phyloP scores from a whole-genome alignment of 2,329 filamentous ascomycete genomes.

The Monosporascus sp. region DNA sequence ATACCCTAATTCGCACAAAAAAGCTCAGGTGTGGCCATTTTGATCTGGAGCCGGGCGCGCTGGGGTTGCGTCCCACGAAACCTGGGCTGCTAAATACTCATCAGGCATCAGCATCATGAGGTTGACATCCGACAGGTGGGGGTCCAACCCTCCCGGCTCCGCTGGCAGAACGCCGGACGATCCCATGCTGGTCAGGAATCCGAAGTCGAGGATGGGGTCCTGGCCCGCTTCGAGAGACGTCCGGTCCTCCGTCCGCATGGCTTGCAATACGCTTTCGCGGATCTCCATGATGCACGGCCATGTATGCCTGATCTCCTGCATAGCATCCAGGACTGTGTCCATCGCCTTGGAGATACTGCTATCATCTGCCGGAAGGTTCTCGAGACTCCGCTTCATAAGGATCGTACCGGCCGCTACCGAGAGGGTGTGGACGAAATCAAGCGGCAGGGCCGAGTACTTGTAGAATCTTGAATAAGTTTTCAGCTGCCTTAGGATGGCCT shows the following conservation, averaged over 20 bases:
- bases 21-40: neutral
- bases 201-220: constrained; percentile 19
- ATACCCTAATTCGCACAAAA: no score
- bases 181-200: constrained; percentile 13
- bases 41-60: neutral
- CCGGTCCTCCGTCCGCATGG: constrained; percentile 8
- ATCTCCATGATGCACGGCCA: constrained; percentile 43
- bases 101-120: constrained; percentile 2
- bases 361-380: constrained; percentile 35
- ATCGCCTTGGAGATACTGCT: constrained; percentile 44
- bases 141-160: neutral
- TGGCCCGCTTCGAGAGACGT: constrained; percentile 7
- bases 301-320: constrained; percentile 46
- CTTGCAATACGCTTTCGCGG: constrained; percentile 25
- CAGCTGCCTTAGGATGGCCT: constrained; percentile 39
- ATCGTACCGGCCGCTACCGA: constrained; percentile 42
- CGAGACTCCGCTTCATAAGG: constrained; percentile 41
- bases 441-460: constrained; percentile 36
- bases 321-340: constrained; percentile 42
- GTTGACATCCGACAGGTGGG: constrained; percentile 5
- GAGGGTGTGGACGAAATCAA: constrained; percentile 45
- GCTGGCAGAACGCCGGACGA: neutral
- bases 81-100: constrained; percentile 1
- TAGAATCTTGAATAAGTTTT: constrained; percentile 40
- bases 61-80: neutral